These are phyloP conservation scores for Dianthus caryophyllus DNA, from an alignment of 148 eudicot genomes.

Conservation along the genomic window DNA sequence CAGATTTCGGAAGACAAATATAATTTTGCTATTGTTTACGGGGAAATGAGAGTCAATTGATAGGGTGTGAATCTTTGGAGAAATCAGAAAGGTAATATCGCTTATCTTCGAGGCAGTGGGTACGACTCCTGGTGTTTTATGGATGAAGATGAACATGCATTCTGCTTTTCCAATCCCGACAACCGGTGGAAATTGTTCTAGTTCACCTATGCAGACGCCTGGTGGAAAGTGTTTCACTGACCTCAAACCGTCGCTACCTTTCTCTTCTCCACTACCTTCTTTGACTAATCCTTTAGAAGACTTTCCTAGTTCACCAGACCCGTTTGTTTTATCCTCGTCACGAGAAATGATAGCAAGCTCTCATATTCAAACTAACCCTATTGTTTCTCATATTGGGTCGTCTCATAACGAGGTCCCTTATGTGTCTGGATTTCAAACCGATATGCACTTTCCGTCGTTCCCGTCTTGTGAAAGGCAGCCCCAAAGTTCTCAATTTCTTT, in stretches of 20 bases:
- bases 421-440: constrained; percentile 35
- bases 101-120: constrained; percentile 12
- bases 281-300: constrained; percentile 35
- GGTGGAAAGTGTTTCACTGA: constrained; percentile 32
- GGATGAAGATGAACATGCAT: constrained; percentile 45
- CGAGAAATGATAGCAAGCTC: constrained; percentile 28
- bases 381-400: constrained; percentile 30
- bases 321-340: constrained; percentile 35
- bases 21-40: not conserved
- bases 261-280: constrained; percentile 24
- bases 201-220: constrained; percentile 35
- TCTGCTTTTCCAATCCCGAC: constrained; percentile 40
- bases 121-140: constrained; percentile 22
- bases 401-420: constrained; percentile 37
- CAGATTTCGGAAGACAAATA: constrained; percentile 14
- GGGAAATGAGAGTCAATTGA: constrained; percentile 25
- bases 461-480: constrained; percentile 30
- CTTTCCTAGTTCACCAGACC: constrained; percentile 41
- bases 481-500: constrained; percentile 31
- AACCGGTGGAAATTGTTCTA: constrained; percentile 31
- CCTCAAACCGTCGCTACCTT: constrained; percentile 31
- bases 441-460: constrained; percentile 35
- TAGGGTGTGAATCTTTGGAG: not conserved
- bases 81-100: not conserved
- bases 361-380: constrained; percentile 31